A percentile compares a stretch with the other conserved stretches of the same genome.
Conservation (phyloP, 768 basidiomycete species). For the Lactifluus volemus region DNA sequence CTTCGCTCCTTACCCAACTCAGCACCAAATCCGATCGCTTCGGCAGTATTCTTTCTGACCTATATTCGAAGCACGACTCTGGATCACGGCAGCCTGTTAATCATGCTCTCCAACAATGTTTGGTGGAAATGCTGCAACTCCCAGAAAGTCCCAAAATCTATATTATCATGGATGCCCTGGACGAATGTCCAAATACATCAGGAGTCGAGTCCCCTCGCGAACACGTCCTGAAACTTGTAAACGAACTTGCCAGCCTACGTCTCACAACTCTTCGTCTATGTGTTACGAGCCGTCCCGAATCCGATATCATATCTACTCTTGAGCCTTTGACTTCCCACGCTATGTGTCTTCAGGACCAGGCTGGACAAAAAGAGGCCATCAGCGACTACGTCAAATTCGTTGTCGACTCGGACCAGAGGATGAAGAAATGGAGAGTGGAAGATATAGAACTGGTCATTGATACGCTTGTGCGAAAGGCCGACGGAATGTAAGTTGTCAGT, state of each 20-base stretch:
- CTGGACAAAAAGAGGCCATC: neutral
- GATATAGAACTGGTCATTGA: neutral
- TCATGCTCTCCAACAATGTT: neutral
- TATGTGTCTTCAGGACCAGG: neutral
- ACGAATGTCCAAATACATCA: neutral
- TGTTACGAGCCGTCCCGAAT: neutral
- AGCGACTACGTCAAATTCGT: neutral
- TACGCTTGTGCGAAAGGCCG: neutral
- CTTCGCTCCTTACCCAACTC: neutral
- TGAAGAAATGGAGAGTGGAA: neutral
- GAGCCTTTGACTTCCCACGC: neutral
- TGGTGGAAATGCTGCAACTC: neutral
- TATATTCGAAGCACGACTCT: neutral
- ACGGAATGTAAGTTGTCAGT: neutral
- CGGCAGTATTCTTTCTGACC: neutral
- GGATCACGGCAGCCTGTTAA: neutral
- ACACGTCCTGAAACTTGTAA: neutral
- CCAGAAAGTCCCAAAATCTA: neutral
- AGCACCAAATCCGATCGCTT: neutral
- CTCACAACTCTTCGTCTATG: neutral
- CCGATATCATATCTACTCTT: neutral
- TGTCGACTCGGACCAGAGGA: neutral
- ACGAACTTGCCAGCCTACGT: neutral
- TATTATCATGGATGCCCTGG: neutral
- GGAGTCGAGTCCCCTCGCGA: neutral